Evolutionary conservation across 2,329 filamentous ascomycete genomes (phyloP), one percentile per base, ranked within the genome.

Genomic region (Sclerotiophoma versabilis): DNA sequence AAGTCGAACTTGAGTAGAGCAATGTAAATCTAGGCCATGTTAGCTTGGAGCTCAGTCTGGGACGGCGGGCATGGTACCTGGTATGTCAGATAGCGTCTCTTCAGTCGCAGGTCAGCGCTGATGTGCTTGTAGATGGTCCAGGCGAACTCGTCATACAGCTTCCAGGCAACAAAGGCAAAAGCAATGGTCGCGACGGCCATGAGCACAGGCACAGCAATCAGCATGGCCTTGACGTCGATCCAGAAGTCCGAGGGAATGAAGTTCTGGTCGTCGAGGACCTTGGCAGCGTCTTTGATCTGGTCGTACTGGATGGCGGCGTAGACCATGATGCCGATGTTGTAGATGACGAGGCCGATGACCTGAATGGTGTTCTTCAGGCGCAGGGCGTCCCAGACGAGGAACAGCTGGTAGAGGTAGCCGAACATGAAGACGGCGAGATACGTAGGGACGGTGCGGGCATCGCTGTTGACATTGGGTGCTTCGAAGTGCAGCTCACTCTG

Each of bases 121-220:
- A 99, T 99, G 76, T 96, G 93, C 82, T 99, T 99, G 78, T 99
- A 92, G 70, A 99, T 99, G 53, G 95, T 95, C 95, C 95, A 99
- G 10, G 95, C 93, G 76, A 99, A 99, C 75, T 97, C 93, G 71
- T 96, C 92, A 74, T 99, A 98, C 26, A 99, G 83, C 79, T 96
- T 97, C 90, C 92, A 98, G 2, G 93, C 87, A 45, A 93, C 80
- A 58, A 92, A 89, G 12, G 82, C 82, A 82, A 98, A 87, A 47
- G 86, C 70, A 5, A 93, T 60, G 2, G 90, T 93, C 25, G 85
- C 85, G 25, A 96, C 76, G 1, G 86, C 92, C 62, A 98, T 89
- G 53, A 99, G 85, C 65, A 85, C 87, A 0, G 95, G 95, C 49
- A 96, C 92, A 10, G 93, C 89, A 59, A 97, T 84, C 27, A 99